phyloP scores from a whole-genome alignment of 768 basidiomycete species.

The Kwoniella dejecticola region DNA sequence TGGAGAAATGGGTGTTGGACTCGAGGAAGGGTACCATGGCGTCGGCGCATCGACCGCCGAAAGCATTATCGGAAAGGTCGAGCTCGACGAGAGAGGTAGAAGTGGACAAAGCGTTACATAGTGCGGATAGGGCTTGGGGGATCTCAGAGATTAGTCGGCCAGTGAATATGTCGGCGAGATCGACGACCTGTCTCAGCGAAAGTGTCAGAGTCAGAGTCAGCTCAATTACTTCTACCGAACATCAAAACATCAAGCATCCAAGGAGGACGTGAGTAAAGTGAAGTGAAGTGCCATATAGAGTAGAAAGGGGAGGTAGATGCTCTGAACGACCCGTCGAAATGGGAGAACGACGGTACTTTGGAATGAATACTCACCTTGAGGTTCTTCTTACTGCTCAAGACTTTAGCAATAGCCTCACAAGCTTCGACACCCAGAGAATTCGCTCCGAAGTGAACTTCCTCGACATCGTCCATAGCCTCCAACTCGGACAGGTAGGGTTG shows the following conservation, averaged over 20 bases:
- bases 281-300: neutral
- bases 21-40: constrained; percentile 89
- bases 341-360: too few species aligned
- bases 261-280: too few species aligned
- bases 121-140: constrained; percentile 78
- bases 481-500: constrained; percentile 66
- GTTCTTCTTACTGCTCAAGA: constrained; percentile 66
- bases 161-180: constrained; percentile 97
- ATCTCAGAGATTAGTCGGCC: constrained; percentile 95
- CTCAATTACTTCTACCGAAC: too few species aligned
- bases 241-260: too few species aligned
- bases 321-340: too few species aligned
- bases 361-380: constrained; percentile 65
- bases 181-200: constrained; percentile 73
- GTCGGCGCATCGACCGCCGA: constrained; percentile 90
- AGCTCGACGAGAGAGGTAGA: constrained; percentile 81
- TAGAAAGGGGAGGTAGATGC: too few species aligned
- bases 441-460: constrained; percentile 90
- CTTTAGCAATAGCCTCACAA: constrained; percentile 76
- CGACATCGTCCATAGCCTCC: constrained; percentile 62
- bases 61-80: constrained; percentile 93
- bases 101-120: constrained; percentile 82
- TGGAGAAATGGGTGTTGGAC: constrained; percentile 75
- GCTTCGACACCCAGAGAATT: constrained; percentile 94
- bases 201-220: too few species aligned